phyloP scores from a whole-genome alignment of 1,139 yeast genomes.

The Candida gigantensis region DNA sequence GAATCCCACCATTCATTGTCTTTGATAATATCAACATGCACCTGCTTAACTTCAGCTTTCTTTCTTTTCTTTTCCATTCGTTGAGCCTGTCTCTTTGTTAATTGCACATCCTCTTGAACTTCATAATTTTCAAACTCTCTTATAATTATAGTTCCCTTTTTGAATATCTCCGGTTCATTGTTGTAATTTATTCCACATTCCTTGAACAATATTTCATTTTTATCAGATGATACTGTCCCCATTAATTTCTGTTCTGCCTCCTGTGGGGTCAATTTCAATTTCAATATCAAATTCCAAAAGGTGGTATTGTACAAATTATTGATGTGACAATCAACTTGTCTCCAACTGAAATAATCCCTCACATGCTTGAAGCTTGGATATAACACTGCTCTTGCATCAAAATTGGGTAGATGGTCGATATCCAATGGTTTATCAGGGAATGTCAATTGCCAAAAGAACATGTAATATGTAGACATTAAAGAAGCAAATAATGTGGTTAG shows the following conservation, averaged over 20 bases:
- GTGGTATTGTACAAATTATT: conserved; percentile 91
- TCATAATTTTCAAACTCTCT: conserved; percentile 44
- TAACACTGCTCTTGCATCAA: conserved; percentile 87
- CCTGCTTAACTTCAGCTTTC: conserved; percentile 46
- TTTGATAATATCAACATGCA: conserved; percentile 60
- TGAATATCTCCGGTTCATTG: conserved; percentile 82
- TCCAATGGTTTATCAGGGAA: conserved; percentile 49
- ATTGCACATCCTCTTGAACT: conserved; percentile 16
- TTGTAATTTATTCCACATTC: conserved; percentile 86
- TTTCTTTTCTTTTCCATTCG: conserved; percentile 48
- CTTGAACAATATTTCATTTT: conserved; percentile 79
- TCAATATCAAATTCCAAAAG: conserved; percentile 81
- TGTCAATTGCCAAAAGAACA: conserved; percentile 60
- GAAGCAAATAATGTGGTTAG: conserved; percentile 80
- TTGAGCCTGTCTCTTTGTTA: conserved; percentile 51
- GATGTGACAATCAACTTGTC: conserved; percentile 97
- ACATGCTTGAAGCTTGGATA: conserved; percentile 68
- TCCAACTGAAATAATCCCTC: conserved; percentile 87
- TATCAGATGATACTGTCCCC: conserved; percentile 80
- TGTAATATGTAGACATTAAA: conserved; percentile 76
- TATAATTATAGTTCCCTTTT: conserved; percentile 78
- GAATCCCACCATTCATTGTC: conserved; percentile 56
- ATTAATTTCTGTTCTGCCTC: conserved; percentile 75
- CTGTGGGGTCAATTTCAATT: conserved; percentile 69
- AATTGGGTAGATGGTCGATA: conserved; percentile 61